These are phyloP conservation scores for Adiantum capillusveneris DNA, from an alignment of 75 land plant species.

Conservation along the genomic window DNA sequence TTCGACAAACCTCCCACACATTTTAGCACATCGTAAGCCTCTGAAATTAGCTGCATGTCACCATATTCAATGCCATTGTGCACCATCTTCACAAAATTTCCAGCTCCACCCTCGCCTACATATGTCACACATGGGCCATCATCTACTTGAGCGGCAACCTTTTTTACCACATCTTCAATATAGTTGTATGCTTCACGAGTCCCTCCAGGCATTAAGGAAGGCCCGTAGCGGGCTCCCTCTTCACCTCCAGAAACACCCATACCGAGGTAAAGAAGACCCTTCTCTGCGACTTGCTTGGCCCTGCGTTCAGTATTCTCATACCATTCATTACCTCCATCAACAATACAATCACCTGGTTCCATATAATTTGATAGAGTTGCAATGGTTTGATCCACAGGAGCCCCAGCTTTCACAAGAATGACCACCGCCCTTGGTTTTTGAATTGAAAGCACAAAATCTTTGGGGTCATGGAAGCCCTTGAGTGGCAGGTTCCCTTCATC, in stretches of 20 bases:
- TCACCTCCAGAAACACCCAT: conserved; percentile 60
- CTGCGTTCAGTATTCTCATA: conserved; percentile 72
- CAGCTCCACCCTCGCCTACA: conserved; percentile 51
- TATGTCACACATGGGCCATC: no score
- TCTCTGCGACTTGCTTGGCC: conserved; percentile 27
- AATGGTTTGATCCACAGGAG: conserved; percentile 68
- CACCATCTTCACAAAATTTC: conserved; percentile 73
- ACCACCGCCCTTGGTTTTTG: conserved; percentile 65
- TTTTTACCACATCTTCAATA: conserved; percentile 51
- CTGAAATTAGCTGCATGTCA: conserved; percentile 74
- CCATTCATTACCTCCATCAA: conserved; percentile 78
- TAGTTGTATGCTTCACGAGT: conserved; percentile 53
- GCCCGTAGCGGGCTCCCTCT: conserved; percentile 58
- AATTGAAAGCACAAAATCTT: conserved; percentile 55
- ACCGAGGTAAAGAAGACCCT: conserved; percentile 51
- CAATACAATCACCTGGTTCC: conserved; percentile 62
- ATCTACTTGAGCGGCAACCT: conserved; percentile 61
- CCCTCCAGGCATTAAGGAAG: conserved; percentile 65
- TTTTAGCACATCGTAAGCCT: conserved; percentile 50
- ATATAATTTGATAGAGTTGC: conserved; percentile 40
- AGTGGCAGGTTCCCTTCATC: conserved; percentile 66
- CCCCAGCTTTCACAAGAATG: conserved; percentile 63
- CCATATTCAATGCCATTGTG: conserved; percentile 74
- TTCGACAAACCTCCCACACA: conserved; percentile 44
- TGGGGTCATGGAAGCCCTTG: conserved; percentile 49